Evolutionary conservation across 495 filamentous ascomycete genomes (phyloP), one percentile per base, ranked within the genome.

Genomic region (Podospora sp.): DNA sequence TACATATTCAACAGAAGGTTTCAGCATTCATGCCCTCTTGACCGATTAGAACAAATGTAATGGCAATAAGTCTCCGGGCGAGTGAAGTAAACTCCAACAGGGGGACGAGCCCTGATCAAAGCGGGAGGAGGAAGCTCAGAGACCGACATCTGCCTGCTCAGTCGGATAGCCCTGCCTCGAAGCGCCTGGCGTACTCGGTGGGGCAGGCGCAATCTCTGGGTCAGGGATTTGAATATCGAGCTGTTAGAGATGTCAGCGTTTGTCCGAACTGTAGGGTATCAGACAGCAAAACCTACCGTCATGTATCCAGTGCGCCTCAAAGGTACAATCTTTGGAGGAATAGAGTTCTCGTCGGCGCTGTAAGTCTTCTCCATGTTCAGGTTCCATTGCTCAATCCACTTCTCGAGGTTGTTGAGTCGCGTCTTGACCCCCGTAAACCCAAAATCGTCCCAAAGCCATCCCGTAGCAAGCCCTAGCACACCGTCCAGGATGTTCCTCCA

Each of bases 401-500:
- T 76, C 76, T 97, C 94, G 20, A 96, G 80, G 2, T 78, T 80
- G 40, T 79, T 80, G 24, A 95, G 71, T 60, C 88, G 81, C n/a
- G 81, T 76, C 77, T 97, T 97, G 12, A 89, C 84, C 22, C 80
- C 84, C 8, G 90, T 88, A 1, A 89, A 82, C 1, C 93, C 92
- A 25, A 95, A 53, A 73, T 98, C 95, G 60, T 99, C 95, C 91
- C 92, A 97, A 16, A 97, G 62, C 93, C 93, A 99, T 20, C 92
- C 88, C 3, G 95, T 97, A 27, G 91, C 75, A 51, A 97, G 73
- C 0, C 93, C 93, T 68, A 96, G 65, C 6, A 91, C 75, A 4
- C 86, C 86, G 73, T 97, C 94, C 2, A 96, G 53, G 73, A 91
- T 88, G 66, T 92, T 94, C 55, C 90, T 81, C 74, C 79, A 79